Percentiles rank a stretch among this genome's conserved stretches.
Conservation (phyloP, 441 rosid genomes). For the Brassica hybrid region DNA sequence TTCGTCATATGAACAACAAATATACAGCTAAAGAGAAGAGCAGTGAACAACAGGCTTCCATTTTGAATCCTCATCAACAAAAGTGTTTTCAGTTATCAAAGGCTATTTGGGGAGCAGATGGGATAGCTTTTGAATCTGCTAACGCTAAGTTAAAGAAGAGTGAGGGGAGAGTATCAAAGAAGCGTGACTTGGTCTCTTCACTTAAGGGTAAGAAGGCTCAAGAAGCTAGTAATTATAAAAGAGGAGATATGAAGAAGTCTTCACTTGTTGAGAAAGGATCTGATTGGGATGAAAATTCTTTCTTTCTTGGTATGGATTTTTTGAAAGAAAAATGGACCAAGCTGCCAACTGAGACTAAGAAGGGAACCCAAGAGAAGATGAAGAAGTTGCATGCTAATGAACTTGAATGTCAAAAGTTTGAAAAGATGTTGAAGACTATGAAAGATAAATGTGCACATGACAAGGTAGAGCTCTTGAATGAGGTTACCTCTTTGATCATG, state of each 20-base stretch:
- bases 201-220: background rate
- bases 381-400: background rate
- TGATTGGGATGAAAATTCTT: background rate
- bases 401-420: background rate
- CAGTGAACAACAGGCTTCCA: background rate
- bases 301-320: background rate
- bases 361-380: background rate
- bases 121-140: background rate
- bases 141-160: background rate
- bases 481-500: background rate
- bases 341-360: background rate
- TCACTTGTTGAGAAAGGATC: background rate
- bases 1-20: background rate
- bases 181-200: background rate
- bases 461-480: background rate
- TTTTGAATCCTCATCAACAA: background rate
- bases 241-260: background rate
- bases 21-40: background rate
- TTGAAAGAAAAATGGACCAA: background rate
- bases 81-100: background rate
- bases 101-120: background rate
- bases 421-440: background rate
- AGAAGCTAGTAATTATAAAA: background rate
- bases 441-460: background rate
- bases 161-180: background rate